phyloP scores from a whole-genome alignment of 2,329 filamentous ascomycete genomes.

The Rutstroemia sydowiana region DNA sequence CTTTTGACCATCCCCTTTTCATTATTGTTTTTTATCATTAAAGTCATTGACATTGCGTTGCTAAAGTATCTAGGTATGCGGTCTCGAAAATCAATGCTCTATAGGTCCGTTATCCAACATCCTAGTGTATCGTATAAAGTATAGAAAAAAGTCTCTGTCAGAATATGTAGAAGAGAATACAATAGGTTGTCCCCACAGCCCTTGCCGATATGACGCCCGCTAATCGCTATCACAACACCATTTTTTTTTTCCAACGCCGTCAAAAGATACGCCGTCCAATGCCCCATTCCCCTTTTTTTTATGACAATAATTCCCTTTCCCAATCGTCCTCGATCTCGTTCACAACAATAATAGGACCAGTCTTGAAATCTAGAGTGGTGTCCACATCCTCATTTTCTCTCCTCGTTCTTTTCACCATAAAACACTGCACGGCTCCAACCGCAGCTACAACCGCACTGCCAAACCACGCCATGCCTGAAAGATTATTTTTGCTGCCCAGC shows the following conservation, averaged over 20 bases:
- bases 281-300: neutral
- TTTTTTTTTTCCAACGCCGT: neutral
- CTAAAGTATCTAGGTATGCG: no score
- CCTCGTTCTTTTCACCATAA: conserved; percentile 29
- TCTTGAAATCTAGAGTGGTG: neutral
- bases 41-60: no score
- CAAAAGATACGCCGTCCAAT: neutral
- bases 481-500: conserved; percentile 49
- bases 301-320: neutral
- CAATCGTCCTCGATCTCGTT: neutral
- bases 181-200: no score
- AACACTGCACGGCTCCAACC: conserved; percentile 53
- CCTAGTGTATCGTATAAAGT: no score
- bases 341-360: neutral
- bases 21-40: no score
- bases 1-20: no score
- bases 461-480: conserved; percentile 57
- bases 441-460: conserved; percentile 50
- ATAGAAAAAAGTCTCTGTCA: no score
- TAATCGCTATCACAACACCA: conserved; percentile 7
- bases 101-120: no score
- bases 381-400: conserved; percentile 11
- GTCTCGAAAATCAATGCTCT: no score
- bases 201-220: neutral
- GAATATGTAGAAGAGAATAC: no score